Conservation (phyloP, 495 filamentous ascomycete genomes). For the Penicillium roqueforti region DNA sequence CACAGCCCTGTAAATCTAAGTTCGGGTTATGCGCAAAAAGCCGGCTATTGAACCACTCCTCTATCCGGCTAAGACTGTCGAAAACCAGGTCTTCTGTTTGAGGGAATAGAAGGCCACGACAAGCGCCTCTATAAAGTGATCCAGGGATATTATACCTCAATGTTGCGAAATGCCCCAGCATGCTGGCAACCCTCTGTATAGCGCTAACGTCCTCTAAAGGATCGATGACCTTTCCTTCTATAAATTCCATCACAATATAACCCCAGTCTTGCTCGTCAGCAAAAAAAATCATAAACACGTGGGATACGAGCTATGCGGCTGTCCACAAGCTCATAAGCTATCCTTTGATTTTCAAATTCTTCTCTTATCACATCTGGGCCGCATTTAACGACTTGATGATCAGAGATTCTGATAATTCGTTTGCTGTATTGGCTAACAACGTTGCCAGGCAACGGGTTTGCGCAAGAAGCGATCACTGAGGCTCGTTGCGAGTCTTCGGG, state of each 20-base stretch:
- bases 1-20: too few species aligned
- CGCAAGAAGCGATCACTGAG: not conserved
- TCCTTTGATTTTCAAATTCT: conserved; percentile 29
- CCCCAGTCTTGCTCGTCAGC: conserved; percentile 17
- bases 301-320: conserved; percentile 28
- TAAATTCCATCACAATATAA: conserved; percentile 35
- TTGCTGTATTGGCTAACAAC: not conserved
- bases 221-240: conserved; percentile 25
- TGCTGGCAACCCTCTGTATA: conserved; percentile 16
- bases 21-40: too few species aligned
- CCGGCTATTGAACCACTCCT: too few species aligned
- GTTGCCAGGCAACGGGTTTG: not conserved
- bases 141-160: conserved; percentile 17
- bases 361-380: conserved; percentile 23
- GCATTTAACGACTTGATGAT: conserved; percentile 17
- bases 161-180: conserved; percentile 24
- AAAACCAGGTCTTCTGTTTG: not conserved
- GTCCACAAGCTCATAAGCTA: conserved; percentile 29
- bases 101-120: not conserved
- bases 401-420: not conserved
- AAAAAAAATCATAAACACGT: conserved; percentile 28
- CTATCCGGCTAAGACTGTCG: too few species aligned
- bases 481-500: not conserved
- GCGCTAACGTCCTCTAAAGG: conserved; percentile 16
- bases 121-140: conserved; percentile 16